Evolutionary conservation across 257 asterid genomes (phyloP).

Genomic region (Cynanchum wilfordii): DNA sequence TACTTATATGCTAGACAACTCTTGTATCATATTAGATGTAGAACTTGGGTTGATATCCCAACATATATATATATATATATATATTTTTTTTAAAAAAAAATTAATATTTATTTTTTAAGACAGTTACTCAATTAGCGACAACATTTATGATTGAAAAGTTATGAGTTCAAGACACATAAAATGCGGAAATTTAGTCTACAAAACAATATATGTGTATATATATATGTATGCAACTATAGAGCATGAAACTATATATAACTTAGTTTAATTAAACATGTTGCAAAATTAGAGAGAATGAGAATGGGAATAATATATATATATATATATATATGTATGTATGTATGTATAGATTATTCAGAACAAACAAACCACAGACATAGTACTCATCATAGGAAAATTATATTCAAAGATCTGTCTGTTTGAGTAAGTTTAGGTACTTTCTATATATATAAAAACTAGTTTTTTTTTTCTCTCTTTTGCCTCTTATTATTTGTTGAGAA

Average conservation of each 20-base stretch:
- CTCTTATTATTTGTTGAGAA: not conserved
- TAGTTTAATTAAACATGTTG: not conserved
- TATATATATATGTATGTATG: not conserved
- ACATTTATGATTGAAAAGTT: too few relatives aligned
- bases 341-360: not conserved
- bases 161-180: too few relatives aligned
- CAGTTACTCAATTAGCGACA: too few relatives aligned
- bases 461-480: not conserved
- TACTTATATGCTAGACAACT: too few relatives aligned
- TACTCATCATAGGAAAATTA: not conserved
- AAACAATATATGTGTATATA: too few relatives aligned
- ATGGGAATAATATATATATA: not conserved
- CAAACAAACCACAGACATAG: not conserved
- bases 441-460: not conserved
- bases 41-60: too few relatives aligned
- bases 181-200: too few relatives aligned
- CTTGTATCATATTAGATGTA: too few relatives aligned
- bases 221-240: too few relatives aligned
- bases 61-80: too few relatives aligned
- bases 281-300: not conserved
- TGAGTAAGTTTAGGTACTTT: not conserved
- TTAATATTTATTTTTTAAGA: too few relatives aligned
- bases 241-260: not conserved
- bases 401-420: not conserved
- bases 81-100: too few relatives aligned